Percentiles rank a stretch among this genome's conserved stretches.
Evolutionary conservation across 2,329 filamentous ascomycete species (phyloP).

Genomic region (Cladophialophora psammophila): DNA sequence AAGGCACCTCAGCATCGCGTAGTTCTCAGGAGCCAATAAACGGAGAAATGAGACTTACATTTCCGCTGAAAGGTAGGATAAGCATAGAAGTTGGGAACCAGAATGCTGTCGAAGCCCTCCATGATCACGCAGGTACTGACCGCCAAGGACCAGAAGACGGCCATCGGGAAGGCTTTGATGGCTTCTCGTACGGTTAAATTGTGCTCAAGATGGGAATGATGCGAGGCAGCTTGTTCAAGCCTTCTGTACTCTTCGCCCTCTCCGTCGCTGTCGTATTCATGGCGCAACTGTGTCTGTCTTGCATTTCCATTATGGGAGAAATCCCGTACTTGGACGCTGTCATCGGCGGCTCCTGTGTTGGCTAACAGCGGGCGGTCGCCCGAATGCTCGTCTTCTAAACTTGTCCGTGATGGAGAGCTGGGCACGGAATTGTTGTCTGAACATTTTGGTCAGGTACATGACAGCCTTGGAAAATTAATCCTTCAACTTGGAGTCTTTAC

Average conservation of each 20-base stretch:
- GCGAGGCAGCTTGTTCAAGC: slow-evolving; percentile 9
- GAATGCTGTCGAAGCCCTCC: slow-evolving; percentile 50
- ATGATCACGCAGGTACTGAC: slow-evolving; percentile 59
- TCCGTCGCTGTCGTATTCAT: not conserved
- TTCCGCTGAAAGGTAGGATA: slow-evolving; percentile 48
- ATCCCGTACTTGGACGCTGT: slow-evolving; percentile 11
- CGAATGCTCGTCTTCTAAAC: slow-evolving; percentile 18
- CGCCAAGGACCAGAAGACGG: slow-evolving; percentile 47
- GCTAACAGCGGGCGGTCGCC: slow-evolving; percentile 26
- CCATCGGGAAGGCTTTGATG: slow-evolving; percentile 41
- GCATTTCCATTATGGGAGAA: slow-evolving; percentile 1
- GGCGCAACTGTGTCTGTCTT: slow-evolving; percentile 2
- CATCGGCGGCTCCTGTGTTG: not conserved
- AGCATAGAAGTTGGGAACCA: slow-evolving; percentile 41
- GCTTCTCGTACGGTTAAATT: slow-evolving; percentile 35
- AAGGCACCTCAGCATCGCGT: not conserved
- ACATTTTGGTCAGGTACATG: slow-evolving; percentile 1
- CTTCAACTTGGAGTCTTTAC: slow-evolving; percentile 7
- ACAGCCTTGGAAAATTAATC: not conserved
- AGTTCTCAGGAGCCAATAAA: slow-evolving; percentile 5
- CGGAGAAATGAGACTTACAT: slow-evolving; percentile 24
- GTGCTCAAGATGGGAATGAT: slow-evolving; percentile 30
- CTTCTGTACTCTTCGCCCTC: slow-evolving; percentile 10
- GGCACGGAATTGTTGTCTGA: slow-evolving; percentile 16
- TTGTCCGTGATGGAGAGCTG: slow-evolving; percentile 18